Conservation (phyloP, 2,329 filamentous ascomycete species). For the Aphanoascus verrucosus region DNA sequence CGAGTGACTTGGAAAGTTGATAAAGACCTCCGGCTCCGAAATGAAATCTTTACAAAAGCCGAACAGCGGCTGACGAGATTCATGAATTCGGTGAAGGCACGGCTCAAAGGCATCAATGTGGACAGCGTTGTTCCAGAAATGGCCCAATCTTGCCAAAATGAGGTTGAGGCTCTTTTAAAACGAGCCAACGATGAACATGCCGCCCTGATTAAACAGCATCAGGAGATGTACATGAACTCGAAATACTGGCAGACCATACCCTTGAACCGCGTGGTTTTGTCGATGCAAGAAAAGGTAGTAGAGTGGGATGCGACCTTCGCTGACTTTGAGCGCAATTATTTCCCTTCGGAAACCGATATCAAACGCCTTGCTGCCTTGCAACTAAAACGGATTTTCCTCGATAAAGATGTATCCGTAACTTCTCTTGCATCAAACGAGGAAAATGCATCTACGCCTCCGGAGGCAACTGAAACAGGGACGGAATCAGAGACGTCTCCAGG, state of each 20-base stretch:
- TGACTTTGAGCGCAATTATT: constrained; percentile 85
- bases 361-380: constrained; percentile 83
- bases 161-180: constrained; percentile 67
- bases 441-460: constrained; percentile 42
- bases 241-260: constrained; percentile 97
- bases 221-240: constrained; percentile 83
- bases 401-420: constrained; percentile 69
- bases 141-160: constrained; percentile 64
- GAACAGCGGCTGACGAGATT: constrained; percentile 77
- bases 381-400: constrained; percentile 86
- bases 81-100: constrained; percentile 72
- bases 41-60: constrained; percentile 72
- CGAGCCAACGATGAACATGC: constrained; percentile 76
- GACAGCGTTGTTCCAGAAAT: constrained; percentile 86
- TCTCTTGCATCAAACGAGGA: constrained; percentile 62
- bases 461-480: constrained; percentile 26
- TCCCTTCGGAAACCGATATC: constrained; percentile 92
- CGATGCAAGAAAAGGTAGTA: constrained; percentile 83
- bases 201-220: constrained; percentile 62
- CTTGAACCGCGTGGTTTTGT: constrained; percentile 75
- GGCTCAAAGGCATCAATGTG: constrained; percentile 78
- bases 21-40: constrained; percentile 82
- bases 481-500: constrained; percentile 23
- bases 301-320: constrained; percentile 88
- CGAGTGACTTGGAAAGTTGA: constrained; percentile 97